Conservation (phyloP, 139 green algal species). For the Eudorina sp. region DNA sequence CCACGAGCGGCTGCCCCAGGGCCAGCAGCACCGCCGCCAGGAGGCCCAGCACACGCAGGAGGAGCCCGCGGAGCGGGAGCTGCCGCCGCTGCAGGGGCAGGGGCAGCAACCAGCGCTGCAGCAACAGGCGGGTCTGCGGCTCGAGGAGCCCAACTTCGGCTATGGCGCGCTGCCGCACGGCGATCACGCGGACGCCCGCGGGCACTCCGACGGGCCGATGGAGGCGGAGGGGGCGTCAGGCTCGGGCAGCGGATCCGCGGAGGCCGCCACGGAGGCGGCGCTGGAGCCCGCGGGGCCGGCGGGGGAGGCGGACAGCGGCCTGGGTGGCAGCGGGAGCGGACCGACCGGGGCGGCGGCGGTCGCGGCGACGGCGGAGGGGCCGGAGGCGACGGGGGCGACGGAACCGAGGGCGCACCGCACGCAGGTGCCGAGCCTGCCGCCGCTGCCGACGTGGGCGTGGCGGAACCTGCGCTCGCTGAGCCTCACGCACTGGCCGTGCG, state of each 20-base stretch:
- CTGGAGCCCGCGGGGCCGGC: background rate
- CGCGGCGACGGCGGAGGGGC: background rate
- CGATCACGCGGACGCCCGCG: no score
- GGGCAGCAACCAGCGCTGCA: background rate
- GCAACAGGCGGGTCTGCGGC: background rate
- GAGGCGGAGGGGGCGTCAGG: no score
- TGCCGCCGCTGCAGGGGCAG: no score
- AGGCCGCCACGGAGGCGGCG: background rate
- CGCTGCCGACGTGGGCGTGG: conserved; percentile 32
- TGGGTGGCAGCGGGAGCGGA: background rate
- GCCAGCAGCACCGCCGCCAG: background rate
- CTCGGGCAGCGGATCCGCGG: no score
- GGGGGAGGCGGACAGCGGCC: background rate
- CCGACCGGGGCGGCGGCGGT: background rate
- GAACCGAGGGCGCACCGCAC: background rate
- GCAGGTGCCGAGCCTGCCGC: background rate
- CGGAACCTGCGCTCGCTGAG: conserved; percentile 7
- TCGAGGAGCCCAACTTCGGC: no score
- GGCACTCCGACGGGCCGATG: no score
- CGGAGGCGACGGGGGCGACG: background rate
- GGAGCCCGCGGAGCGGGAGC: no score
- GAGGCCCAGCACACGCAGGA: no score
- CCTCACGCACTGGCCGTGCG: conserved; percentile 30
- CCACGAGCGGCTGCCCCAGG: background rate
- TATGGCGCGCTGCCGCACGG: no score